Conservation (phyloP, 768 basidiomycete genomes). For the Pisolithus orientalis region DNA sequence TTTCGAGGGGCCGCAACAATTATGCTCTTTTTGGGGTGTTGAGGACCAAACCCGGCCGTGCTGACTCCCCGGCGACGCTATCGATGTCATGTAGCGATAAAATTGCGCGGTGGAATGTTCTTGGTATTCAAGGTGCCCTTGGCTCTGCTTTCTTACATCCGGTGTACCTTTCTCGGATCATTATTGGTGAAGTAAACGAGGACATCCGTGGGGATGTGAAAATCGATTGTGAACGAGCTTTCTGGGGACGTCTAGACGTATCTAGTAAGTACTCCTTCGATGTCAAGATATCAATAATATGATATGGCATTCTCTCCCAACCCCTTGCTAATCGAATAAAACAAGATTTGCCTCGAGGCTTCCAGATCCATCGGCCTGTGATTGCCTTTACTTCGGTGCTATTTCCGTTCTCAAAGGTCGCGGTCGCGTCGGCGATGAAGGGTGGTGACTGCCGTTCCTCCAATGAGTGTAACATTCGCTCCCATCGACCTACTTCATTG, state of each 20-base stretch:
- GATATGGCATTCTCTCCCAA: not conserved
- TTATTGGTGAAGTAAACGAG: conserved; percentile 66
- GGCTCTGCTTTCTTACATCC: conserved; percentile 49
- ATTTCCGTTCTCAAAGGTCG: conserved; percentile 51
- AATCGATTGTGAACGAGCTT: conserved; percentile 64
- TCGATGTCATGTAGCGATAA: conserved; percentile 97
- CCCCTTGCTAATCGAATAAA: not conserved
- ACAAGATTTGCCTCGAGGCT: conserved; percentile 43
- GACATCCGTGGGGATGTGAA: conserved; percentile 34
- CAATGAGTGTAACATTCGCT: conserved; percentile 54
- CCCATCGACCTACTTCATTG: not conserved
- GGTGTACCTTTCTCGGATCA: conserved; percentile 56
- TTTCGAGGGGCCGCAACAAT: conserved; percentile 73
- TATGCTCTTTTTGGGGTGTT: conserved; percentile 71
- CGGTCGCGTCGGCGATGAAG: conserved; percentile 25
- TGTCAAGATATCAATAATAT: not conserved
- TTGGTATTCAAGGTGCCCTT: conserved; percentile 85
- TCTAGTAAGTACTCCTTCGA: conserved; percentile 28
- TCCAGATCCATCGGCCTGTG: conserved; percentile 40
- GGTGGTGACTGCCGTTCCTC: conserved; percentile 38
- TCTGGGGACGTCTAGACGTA: conserved; percentile 51
- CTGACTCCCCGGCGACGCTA: conserved; percentile 76
- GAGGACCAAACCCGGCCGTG: conserved; percentile 91
- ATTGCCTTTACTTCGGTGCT: conserved; percentile 53
- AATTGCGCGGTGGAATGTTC: conserved; percentile 77